phyloP scores from a whole-genome alignment of 2,329 filamentous ascomycete species.

The Aspergillus sp. region DNA sequence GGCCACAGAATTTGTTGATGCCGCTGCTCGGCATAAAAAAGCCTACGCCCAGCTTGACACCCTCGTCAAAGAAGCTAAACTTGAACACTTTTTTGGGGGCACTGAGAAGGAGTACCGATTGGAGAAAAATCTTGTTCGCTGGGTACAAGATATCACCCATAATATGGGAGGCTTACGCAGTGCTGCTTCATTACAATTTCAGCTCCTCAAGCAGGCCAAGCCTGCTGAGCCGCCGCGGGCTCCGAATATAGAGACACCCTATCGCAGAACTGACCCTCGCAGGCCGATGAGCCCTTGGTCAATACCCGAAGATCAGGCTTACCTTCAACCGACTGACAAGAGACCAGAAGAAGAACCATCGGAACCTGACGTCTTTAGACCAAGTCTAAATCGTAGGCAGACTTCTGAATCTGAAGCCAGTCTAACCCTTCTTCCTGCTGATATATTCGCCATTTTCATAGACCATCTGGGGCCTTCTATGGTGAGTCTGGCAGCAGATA shows the following conservation, averaged over 20 bases:
- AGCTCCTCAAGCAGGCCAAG: conserved; percentile 67
- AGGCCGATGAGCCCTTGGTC: conserved; percentile 33
- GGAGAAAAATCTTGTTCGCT: conserved; percentile 77
- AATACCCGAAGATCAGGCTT: conserved; percentile 45
- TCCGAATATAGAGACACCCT: conserved; percentile 18
- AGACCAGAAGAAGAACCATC: conserved; percentile 56
- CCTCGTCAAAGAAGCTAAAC: conserved; percentile 79
- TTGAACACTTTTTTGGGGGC: conserved; percentile 82
- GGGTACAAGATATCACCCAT: conserved; percentile 80
- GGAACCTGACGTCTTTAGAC: conserved; percentile 1
- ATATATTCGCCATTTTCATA: conserved; percentile 93
- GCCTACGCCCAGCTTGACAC: conserved; percentile 71
- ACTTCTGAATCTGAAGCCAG: conserved; percentile 14
- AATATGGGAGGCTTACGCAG: conserved; percentile 87
- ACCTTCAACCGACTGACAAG: conserved; percentile 64
- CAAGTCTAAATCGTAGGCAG: conserved; percentile 6
- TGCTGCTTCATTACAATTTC: conserved; percentile 85
- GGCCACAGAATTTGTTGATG: conserved; percentile 63
- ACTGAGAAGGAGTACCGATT: conserved; percentile 75
- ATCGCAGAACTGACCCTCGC: conserved; percentile 17
- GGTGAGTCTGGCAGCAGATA: conserved; percentile 42
- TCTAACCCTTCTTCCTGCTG: conserved; percentile 56
- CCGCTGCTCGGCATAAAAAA: conserved; percentile 63
- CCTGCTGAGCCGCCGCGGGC: conserved; percentile 18
- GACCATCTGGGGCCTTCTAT: conserved; percentile 85